Base-by-base conservation (phyloP, 2,329 filamentous ascomycete genomes). In the Myriosclerotinia duriaeana region DNA sequence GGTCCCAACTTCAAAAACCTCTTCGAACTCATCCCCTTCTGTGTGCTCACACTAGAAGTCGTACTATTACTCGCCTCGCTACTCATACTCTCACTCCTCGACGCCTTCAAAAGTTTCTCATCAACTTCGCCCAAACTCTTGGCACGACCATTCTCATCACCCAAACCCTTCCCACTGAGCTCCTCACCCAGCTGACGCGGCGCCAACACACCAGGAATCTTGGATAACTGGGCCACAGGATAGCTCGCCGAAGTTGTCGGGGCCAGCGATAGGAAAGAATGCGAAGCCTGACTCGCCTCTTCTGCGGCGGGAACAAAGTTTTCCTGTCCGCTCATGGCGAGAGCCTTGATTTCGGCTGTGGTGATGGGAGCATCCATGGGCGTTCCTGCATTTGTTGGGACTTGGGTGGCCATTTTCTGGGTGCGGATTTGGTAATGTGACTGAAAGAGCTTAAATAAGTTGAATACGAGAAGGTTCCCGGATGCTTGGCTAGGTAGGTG, bases 1-100 rank as follows among this genome's bases (percentile, higher is more conserved):
- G 73, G 73, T 1, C 71, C 71, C 62, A 76, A 60, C 62, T 70
- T 74, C 64, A 75, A 68, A 65, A 74, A 75, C 11, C 72, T 64
- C 44, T 22, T 68, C 55, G 40, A 64, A 54, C 38, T 56, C 56
- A 48, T 64, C 30, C 26, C 40, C 46, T 40, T 69, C 63, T 56
- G 56, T 34, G 55, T 53, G 44, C 44, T 54, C 11, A 54, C 52
- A 59, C 38, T 63, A 58, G 44, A 63, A 48, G 48, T 40, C 15
- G 22, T 42, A n/a, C 55, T 59, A 44, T 54, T 59, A 34, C 58
- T 64, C 30, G 26, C 36, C 34, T 52, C 50, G 54, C 58, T 63
- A 54, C 64, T 66, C n/a, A 66, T 38, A 30, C 53, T 48, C 46
- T 63, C 50, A 60, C 64, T 65, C 36, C 64, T 65, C 20, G 22